These are phyloP conservation scores for Fennellomyces sp. DNA, from an alignment of 371 early-diverging fungal species.

Conservation along the genomic window DNA sequence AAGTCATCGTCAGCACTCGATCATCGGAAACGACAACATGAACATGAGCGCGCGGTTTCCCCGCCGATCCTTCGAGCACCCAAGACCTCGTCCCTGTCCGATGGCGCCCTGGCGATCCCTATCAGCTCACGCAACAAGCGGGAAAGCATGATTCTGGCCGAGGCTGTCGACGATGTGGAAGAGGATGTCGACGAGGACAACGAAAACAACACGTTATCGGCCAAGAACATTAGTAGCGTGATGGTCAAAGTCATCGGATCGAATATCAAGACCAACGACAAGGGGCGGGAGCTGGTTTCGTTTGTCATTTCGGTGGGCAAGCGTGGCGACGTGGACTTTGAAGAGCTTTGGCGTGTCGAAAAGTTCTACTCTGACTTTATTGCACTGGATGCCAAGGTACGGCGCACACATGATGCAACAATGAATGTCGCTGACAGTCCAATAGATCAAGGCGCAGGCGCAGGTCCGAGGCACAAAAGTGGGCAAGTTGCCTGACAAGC, in stretches of 20 bases:
- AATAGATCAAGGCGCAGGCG: slow-evolving; percentile 57
- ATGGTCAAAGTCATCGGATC: slow-evolving; percentile 55
- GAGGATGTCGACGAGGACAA: neutral
- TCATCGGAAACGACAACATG: neutral
- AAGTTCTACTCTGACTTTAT: slow-evolving; percentile 87
- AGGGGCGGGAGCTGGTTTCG: slow-evolving; percentile 73
- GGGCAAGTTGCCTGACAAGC: slow-evolving; percentile 84
- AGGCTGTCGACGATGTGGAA: neutral
- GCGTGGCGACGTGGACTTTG: slow-evolving; percentile 10
- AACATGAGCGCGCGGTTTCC: neutral
- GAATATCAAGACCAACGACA: slow-evolving; percentile 77
- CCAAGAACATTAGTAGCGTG: slow-evolving; percentile 12
- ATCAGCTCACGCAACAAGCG: neutral
- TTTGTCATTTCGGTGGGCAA: slow-evolving; percentile 59
- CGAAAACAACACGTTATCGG: neutral
- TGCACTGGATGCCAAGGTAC: slow-evolving; percentile 72
- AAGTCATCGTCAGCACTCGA: neutral
- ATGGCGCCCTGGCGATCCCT: neutral
- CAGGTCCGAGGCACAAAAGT: slow-evolving; percentile 53
- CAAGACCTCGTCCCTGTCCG: neutral
- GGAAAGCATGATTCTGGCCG: neutral
- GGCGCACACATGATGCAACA: neutral
- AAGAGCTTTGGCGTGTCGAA: slow-evolving; percentile 80
- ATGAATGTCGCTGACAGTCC: neutral
- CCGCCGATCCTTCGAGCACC: neutral